Conservation (phyloP, 164 flowering plant genomes). For the Santalum album region DNA sequence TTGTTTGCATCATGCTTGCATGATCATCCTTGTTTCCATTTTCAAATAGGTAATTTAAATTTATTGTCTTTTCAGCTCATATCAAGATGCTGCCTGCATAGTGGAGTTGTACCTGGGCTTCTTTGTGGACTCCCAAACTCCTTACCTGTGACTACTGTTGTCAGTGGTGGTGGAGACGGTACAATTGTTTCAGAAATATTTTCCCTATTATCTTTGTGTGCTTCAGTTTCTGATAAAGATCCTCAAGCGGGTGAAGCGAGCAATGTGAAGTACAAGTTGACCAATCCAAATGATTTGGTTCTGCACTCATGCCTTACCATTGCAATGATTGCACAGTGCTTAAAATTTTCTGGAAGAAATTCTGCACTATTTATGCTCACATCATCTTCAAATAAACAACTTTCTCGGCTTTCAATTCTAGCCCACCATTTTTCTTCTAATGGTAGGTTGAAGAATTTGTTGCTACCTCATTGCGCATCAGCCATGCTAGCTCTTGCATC, state of each 20-base stretch:
- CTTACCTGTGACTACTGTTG: constrained; percentile 58
- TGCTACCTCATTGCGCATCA: constrained; percentile 59
- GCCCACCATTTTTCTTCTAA: constrained; percentile 62
- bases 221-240: constrained; percentile 39
- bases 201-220: constrained; percentile 54
- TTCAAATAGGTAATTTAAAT: no score
- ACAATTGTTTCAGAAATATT: constrained; percentile 77
- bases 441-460: constrained; percentile 32
- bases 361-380: constrained; percentile 77
- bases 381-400: constrained; percentile 61
- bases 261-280: constrained; percentile 41
- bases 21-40: no score
- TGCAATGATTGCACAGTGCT: constrained; percentile 66
- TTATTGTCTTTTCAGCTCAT: constrained; percentile 51
- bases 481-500: constrained; percentile 94
- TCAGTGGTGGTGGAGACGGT: constrained; percentile 86
- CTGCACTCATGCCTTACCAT: constrained; percentile 64
- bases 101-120: constrained; percentile 34
- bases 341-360: constrained; percentile 66
- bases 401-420: constrained; percentile 60
- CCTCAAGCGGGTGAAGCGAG: constrained; percentile 33
- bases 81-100: constrained; percentile 62
- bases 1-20: not conserved
- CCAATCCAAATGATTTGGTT: constrained; percentile 43
- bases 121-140: constrained; percentile 84